These are phyloP conservation scores for Ustilago crameri DNA, from an alignment of 1,284 basidiomycete genomes.

Conservation along the genomic window DNA sequence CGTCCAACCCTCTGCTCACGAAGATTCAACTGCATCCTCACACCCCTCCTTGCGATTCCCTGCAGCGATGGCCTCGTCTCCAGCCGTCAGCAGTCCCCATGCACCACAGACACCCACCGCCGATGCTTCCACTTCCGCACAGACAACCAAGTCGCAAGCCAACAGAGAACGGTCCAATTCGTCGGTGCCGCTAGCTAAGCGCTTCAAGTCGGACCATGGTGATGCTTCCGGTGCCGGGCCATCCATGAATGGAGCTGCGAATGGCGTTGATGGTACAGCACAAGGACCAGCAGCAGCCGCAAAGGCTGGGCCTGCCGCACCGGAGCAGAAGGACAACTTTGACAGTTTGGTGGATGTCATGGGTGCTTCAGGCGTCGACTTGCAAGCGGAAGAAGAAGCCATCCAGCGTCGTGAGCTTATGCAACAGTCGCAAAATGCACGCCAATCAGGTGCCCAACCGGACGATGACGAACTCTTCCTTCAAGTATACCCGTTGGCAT, in stretches of 20 bases:
- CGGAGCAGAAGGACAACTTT: slow-evolving; percentile 47
- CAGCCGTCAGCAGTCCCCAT: slow-evolving; percentile 21
- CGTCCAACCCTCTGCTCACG: too few species aligned
- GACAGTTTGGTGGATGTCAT: slow-evolving; percentile 64
- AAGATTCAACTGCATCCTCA: too few species aligned
- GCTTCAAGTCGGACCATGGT: slow-evolving; percentile 35
- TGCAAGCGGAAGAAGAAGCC: slow-evolving; percentile 63
- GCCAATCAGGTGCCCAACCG: slow-evolving; percentile 19
- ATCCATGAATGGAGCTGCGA: slow-evolving; percentile 18
- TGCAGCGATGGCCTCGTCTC: slow-evolving; percentile 40
- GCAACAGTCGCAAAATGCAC: slow-evolving; percentile 39
- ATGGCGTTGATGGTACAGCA: slow-evolving; percentile 7
- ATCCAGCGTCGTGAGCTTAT: slow-evolving; percentile 54
- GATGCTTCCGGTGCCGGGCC: slow-evolving; percentile 17
- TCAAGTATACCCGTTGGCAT: slow-evolving; percentile 59
- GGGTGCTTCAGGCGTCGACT: slow-evolving; percentile 61
- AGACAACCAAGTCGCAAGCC: slow-evolving; percentile 11
- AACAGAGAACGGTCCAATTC: slow-evolving; percentile 30
- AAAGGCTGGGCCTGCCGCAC: slow-evolving; percentile 10
- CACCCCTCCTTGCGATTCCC: too few species aligned
- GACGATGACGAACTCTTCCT: slow-evolving; percentile 59
- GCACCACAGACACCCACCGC: slow-evolving; percentile 17
- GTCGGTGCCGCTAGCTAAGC: slow-evolving; percentile 32
- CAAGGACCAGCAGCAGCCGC: slow-evolving; percentile 4
- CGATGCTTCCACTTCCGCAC: slow-evolving; percentile 16